phyloP scores from a whole-genome alignment of 2,329 filamentous ascomycete species.

The Thielaviopsis ethacetica region DNA sequence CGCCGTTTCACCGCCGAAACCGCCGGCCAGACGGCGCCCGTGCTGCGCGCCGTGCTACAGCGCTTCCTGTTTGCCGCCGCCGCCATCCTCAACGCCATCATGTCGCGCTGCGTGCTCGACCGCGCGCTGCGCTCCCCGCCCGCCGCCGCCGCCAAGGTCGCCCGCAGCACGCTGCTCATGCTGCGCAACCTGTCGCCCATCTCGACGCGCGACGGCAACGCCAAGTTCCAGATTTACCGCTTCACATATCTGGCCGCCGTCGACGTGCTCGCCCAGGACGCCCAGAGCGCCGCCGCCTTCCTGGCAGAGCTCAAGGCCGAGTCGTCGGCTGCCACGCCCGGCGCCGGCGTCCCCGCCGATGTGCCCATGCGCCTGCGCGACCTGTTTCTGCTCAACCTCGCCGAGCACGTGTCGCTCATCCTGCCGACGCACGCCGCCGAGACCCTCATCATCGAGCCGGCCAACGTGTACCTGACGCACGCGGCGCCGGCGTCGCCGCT shows the following conservation, averaged over 20 bases:
- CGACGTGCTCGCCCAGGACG: constrained; percentile 62
- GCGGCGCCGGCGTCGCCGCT: constrained; percentile 26
- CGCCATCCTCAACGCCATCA: constrained; percentile 56
- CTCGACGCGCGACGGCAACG: constrained; percentile 54
- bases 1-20: constrained; percentile 49
- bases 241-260: constrained; percentile 73
- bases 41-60: constrained; percentile 59
- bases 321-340: constrained; percentile 38
- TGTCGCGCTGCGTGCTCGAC: constrained; percentile 45
- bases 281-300: constrained; percentile 48
- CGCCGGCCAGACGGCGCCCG: constrained; percentile 47
- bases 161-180: constrained; percentile 53
- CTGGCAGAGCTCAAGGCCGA: constrained; percentile 41
- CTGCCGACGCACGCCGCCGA: constrained; percentile 51
- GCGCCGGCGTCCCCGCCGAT: constrained; percentile 19
- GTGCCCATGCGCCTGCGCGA: constrained; percentile 51
- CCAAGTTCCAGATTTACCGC: constrained; percentile 64
- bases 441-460: constrained; percentile 55
- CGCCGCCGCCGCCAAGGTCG: constrained; percentile 45
- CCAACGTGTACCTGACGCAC: constrained; percentile 52
- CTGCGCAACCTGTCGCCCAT: constrained; percentile 72
- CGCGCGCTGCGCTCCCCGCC: constrained; percentile 22
- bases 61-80: constrained; percentile 62
- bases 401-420: constrained; percentile 64
- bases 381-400: constrained; percentile 74